These are phyloP conservation scores for Trichothecium sympodiale DNA, from an alignment of 2,329 filamentous ascomycete species.

Conservation along the genomic window DNA sequence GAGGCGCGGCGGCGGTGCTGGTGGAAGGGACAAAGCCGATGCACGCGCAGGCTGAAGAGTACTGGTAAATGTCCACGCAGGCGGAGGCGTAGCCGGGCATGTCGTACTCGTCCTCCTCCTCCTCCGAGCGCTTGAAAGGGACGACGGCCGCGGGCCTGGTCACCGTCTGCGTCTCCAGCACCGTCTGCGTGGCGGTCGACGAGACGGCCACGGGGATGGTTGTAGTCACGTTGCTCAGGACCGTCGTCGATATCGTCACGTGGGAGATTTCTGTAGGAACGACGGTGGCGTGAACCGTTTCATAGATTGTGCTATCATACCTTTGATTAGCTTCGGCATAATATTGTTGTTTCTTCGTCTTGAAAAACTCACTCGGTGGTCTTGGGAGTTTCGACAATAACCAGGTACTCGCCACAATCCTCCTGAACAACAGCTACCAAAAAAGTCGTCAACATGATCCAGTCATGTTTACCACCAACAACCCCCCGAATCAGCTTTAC, in stretches of 20 bases:
- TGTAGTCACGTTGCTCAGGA: constrained; percentile 4
- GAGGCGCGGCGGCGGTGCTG: constrained; percentile 6
- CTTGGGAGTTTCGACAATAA: constrained; percentile 2
- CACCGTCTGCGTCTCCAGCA: constrained; percentile 1
- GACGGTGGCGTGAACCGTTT: constrained; percentile 2
- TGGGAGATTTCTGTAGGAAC: constrained; percentile 2
- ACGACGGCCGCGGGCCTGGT: constrained; percentile 2
- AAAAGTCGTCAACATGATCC: background rate
- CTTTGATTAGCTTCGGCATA: background rate
- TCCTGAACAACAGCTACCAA: constrained; percentile 2
- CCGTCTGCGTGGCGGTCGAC: constrained; percentile 1
- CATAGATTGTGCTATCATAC: constrained; percentile 2
- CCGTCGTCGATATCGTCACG: constrained; percentile 1
- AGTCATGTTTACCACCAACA: too few species aligned
- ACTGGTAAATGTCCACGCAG: constrained; percentile 10
- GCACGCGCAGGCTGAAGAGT: constrained; percentile 14
- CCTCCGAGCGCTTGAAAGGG: constrained; percentile 1
- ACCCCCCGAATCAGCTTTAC: constrained; percentile 1
- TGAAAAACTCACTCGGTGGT: too few species aligned
- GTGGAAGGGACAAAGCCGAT: constrained; percentile 11
- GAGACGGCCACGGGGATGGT: constrained; percentile 2
- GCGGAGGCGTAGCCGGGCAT: constrained; percentile 13
- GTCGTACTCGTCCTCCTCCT: constrained; percentile 2
- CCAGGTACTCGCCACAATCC: constrained; percentile 5
- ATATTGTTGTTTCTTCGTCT: constrained; percentile 1